phyloP scores from a whole-genome alignment of 148 eudicot species.

The Vaccinium corymbosum region DNA sequence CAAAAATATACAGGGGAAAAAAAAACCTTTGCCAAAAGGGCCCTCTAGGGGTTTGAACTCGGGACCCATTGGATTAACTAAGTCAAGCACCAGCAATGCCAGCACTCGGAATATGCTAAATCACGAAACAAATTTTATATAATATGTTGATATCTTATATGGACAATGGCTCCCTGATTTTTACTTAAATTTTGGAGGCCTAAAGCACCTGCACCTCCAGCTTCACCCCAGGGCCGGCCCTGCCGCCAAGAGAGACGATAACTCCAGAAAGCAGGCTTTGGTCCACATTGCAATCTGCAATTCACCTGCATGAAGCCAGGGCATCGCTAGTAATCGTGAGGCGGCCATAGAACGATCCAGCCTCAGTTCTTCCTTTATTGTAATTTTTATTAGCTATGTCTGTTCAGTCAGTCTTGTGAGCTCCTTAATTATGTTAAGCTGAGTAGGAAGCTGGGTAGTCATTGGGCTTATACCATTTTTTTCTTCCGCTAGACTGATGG shows the following conservation, averaged over 20 bases:
- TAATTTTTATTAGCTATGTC: neutral
- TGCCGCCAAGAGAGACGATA: neutral
- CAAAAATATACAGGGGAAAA: too few species aligned
- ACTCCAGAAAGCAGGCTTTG: neutral
- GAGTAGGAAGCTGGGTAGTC: conserved; percentile 7
- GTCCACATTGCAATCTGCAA: neutral
- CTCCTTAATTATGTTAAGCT: neutral
- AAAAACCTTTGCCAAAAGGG: too few species aligned
- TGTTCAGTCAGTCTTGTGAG: neutral
- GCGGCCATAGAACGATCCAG: neutral
- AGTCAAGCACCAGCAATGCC: too few species aligned
- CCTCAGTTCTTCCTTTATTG: neutral
- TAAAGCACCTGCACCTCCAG: too few species aligned
- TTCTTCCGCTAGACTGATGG: neutral
- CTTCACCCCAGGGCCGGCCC: too few species aligned
- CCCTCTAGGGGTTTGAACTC: too few species aligned
- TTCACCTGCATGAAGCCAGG: neutral
- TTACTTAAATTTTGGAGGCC: too few species aligned
- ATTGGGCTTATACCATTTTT: neutral
- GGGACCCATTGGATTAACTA: too few species aligned
- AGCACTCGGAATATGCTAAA: too few species aligned
- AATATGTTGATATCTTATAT: too few species aligned
- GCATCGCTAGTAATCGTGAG: neutral
- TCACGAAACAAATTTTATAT: too few species aligned
- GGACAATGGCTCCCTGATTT: too few species aligned